Evolutionary conservation across 2,329 filamentous ascomycete genomes (phyloP).

Genomic region (Zalaria sp.): DNA sequence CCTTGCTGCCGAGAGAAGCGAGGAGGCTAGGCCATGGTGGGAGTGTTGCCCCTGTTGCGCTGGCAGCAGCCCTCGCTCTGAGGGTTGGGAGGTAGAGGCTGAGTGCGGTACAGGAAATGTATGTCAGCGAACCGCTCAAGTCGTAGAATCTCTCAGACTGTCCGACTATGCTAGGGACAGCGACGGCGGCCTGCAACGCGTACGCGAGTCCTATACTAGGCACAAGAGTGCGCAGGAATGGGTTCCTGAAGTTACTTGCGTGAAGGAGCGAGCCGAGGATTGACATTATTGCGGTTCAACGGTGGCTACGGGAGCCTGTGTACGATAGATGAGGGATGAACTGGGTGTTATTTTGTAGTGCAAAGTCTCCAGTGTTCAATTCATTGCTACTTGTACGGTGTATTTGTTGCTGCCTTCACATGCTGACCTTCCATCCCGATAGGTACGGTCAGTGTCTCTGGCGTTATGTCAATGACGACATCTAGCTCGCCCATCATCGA

Average conservation of each 20-base stretch:
- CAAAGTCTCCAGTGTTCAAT: no score
- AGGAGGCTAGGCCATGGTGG: conserved; percentile 34
- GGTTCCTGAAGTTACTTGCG: conserved; percentile 46
- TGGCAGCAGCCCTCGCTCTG: conserved; percentile 37
- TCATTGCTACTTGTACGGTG: no score
- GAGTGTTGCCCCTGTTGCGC: conserved; percentile 23
- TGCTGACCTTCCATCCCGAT: no score
- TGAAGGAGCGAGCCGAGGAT: conserved; percentile 38
- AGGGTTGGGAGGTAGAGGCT: conserved; percentile 48
- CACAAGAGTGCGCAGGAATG: conserved; percentile 48
- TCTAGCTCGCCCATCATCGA: no score
- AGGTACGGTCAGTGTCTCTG: no score
- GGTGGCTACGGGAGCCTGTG: neutral
- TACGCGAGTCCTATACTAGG: conserved; percentile 49
- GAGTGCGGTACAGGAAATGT: conserved; percentile 48
- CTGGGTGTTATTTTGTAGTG: no score
- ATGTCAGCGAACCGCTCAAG: conserved; percentile 51
- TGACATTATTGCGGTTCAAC: conserved; percentile 12
- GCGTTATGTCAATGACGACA: no score
- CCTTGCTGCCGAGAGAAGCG: conserved; percentile 28
- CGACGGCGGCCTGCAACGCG: conserved; percentile 47
- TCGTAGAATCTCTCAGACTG: conserved; percentile 57
- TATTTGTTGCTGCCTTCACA: no score
- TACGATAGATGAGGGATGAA: no score
- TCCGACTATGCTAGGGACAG: conserved; percentile 45